Conservation (phyloP, 225 moss, liverwort and hornwort species). For the Antitrichia curtipendula region DNA sequence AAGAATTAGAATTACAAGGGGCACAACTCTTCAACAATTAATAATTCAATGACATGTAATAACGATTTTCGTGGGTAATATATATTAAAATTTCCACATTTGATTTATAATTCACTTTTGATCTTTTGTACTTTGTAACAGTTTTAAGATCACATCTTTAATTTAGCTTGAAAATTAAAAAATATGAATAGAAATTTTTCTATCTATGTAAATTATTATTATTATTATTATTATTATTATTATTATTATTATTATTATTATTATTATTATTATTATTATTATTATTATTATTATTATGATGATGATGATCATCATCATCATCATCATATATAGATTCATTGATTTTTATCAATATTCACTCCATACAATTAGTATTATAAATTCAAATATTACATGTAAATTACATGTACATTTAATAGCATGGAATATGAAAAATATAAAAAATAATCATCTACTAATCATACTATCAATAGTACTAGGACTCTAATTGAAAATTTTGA, state of each 20-base stretch:
- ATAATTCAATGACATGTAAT: not conserved
- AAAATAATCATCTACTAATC: not conserved
- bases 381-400: no score
- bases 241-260: no score
- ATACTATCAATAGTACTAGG: not conserved
- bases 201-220: no score
- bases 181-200: no score
- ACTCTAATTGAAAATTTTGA: not conserved
- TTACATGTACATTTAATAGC: not conserved
- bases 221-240: no score
- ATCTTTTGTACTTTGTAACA: not conserved
- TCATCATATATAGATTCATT: no score
- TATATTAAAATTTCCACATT: not conserved
- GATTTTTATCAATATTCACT: no score
- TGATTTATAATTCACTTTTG: not conserved
- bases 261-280: no score
- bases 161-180: not conserved
- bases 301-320: no score
- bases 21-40: not conserved
- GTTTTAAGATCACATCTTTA: not conserved
- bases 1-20: not conserved
- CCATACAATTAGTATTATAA: not conserved
- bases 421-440: not conserved
- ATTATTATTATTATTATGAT: no score
- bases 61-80: rapidly evolving